Conservation (phyloP, 345 rosid genomes). For the Linum tenue region DNA sequence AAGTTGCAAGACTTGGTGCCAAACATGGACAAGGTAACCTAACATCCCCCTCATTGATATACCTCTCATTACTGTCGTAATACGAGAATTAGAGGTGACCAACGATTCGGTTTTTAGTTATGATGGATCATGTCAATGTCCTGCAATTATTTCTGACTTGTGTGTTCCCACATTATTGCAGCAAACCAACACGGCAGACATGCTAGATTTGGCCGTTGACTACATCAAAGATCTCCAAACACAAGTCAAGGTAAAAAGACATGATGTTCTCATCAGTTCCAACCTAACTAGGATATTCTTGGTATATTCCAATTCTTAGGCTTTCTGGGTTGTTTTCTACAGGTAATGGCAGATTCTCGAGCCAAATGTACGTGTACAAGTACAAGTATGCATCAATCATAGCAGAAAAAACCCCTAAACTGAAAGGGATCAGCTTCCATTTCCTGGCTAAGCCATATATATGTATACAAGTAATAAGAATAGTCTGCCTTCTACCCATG, state of each 20-base stretch:
- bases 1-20: conserved; percentile 94
- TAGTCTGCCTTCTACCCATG: background rate
- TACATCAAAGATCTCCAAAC: conserved; percentile 77
- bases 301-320: background rate
- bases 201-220: conserved; percentile 95
- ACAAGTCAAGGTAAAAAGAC: conserved; percentile 53
- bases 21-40: conserved; percentile 83
- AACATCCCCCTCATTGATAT: background rate
- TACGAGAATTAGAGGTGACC: background rate
- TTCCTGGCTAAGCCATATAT: background rate
- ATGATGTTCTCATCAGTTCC: background rate
- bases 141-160: background rate
- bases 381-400: background rate
- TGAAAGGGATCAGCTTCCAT: background rate
- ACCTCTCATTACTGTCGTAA: background rate
- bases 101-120: too few species aligned
- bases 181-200: conserved; percentile 98
- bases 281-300: background rate
- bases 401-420: background rate
- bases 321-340: conserved; percentile 6
- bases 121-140: too few species aligned
- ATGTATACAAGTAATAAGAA: background rate
- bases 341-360: conserved; percentile 47
- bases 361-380: conserved; percentile 51
- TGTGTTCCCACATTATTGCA: conserved; percentile 23